phyloP scores from a whole-genome alignment of 257 asterid species.

The Oldenlandia corymbosa region DNA sequence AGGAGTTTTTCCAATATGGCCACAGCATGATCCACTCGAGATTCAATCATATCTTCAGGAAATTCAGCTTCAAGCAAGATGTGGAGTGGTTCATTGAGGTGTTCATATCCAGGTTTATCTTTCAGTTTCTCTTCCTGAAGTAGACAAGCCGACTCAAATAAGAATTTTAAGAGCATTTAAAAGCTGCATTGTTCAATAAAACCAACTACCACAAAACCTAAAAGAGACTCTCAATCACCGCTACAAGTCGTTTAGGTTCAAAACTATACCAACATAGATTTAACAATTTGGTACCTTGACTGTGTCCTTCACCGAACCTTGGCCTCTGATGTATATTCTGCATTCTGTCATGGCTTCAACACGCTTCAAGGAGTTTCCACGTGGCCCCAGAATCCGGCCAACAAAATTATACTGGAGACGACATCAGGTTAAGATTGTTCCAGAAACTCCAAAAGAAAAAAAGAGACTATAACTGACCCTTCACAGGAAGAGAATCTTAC shows the following conservation, averaged over 20 bases:
- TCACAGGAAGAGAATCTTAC: constrained; percentile 30
- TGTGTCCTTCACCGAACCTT: constrained; percentile 75
- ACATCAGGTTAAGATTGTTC: constrained; percentile 21
- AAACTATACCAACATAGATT: neutral
- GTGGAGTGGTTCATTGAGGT: constrained; percentile 82
- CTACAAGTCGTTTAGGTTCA: neutral
- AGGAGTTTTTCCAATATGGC: constrained; percentile 57
- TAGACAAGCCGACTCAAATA: constrained; percentile 2
- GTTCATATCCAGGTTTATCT: constrained; percentile 76
- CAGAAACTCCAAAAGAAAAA: no score
- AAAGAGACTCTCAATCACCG: neutral
- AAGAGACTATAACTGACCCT: constrained; percentile 4
- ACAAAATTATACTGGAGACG: constrained; percentile 68
- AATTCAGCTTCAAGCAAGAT: constrained; percentile 72
- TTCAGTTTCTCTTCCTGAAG: constrained; percentile 65
- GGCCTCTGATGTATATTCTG: constrained; percentile 69
- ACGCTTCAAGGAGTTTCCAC: constrained; percentile 79
- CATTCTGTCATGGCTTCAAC: constrained; percentile 77
- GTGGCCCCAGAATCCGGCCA: constrained; percentile 76
- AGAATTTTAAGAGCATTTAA: constrained; percentile 12
- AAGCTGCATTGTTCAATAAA: neutral
- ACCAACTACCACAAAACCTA: neutral
- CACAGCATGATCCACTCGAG: constrained; percentile 64
- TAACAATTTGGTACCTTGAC: constrained; percentile 38
- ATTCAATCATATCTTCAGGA: constrained; percentile 62